Evolutionary conservation across 2,329 filamentous ascomycete species (phyloP).

Genomic region (Scedosporium aurantiacum): DNA sequence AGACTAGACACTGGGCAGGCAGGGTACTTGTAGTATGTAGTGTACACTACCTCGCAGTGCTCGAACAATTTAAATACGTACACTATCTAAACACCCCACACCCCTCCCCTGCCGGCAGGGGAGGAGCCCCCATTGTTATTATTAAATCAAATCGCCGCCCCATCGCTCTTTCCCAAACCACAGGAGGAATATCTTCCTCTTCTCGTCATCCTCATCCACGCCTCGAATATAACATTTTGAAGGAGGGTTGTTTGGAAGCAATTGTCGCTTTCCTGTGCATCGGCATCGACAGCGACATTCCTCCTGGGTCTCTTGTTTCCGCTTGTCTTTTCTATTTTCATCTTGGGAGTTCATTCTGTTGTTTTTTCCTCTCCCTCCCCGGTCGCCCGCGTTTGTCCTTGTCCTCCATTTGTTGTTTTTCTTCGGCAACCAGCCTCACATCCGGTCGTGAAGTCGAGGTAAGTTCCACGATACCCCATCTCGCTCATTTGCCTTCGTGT

Average conservation of each 20-base stretch:
- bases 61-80: neutral
- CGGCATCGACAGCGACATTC: neutral
- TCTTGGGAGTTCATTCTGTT: neutral
- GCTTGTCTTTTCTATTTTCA: neutral
- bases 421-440: neutral
- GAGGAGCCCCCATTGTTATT: conserved; percentile 6
- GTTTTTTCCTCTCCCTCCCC: neutral
- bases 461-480: neutral
- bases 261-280: neutral
- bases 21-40: too few relatives aligned
- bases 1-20: too few relatives aligned
- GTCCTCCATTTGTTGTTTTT: neutral
- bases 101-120: conserved; percentile 3
- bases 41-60: too few relatives aligned
- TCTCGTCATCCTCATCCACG: neutral
- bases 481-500: conserved; percentile 1
- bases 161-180: neutral
- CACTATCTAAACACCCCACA: neutral
- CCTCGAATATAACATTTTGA: neutral
- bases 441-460: neutral
- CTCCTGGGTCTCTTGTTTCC: conserved; percentile 1
- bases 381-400: neutral
- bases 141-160: conserved; percentile 5
- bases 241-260: conserved; percentile 2
- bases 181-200: conserved; percentile 1